Evolutionary conservation across 208 protist species (phyloP), one percentile per base, ranked within the genome.

Genomic region (Crithidia sp.): DNA sequence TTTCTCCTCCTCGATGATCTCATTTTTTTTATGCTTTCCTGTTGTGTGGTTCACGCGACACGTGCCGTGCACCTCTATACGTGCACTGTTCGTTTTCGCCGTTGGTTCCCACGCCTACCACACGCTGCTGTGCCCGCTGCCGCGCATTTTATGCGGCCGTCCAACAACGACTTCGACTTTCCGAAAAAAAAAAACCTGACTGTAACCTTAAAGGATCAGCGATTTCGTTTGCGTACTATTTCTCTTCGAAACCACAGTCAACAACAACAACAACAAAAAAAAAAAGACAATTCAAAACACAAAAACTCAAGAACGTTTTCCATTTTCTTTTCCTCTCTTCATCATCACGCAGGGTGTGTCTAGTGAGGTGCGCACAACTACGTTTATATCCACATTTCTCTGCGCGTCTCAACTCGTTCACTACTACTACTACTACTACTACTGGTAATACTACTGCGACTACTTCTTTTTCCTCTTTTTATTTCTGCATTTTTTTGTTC

Each of bases 351-450:
- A 14, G 28, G 28, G 28, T 28, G 28, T 28, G 10, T 57, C 57
- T 65, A 9, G 28, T 75, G 5, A 45, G 44, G 49, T 56, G 45
- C 36, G 54, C 57, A 39, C 41, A n/a, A 41, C 43, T 28, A 40
- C 47, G 41, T 40, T 66, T 55, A 66, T 53, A 75, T 43, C 40
- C 14, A 57, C 37, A 5, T n/a, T 64, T 53, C 43, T 52, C 14
- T 53, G 59, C 43, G 59, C 39, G 4, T 52, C 43, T 28, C 59
- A 4, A 52, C n/a, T 49, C 45, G 45, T 12, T 28, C 28, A 0
- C 28, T 28, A 28, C 28, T 28, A 28, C 0, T 28, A 28, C 28
- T 28, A 28, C 0, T 28, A 28, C 28, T 28, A 28, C 28, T 28
- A 28, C 28, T 28, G 28, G 28, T 28, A 28, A 28, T 28, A 28